Base-by-base conservation (phyloP, 345 rosid genomes). In the Arabis hirsuta region DNA sequence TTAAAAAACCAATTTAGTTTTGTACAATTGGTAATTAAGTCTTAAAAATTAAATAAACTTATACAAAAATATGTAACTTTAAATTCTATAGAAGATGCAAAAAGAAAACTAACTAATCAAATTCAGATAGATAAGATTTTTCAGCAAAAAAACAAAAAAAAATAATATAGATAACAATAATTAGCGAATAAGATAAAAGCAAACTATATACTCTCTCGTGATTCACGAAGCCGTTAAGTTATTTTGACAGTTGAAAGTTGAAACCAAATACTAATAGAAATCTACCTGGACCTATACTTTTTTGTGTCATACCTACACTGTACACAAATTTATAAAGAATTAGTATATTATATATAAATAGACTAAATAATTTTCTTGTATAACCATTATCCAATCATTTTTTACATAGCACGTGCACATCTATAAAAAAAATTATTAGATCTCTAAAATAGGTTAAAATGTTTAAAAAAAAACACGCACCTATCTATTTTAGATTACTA, bases 401-500 rank as follows among this genome's bases (percentile, higher is more conserved):
- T 36, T 36, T 10, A 10, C n/a, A 11, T 24, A 10, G 31, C 55
- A 10, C 31, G 22, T 11, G 29, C 16, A 45, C 7, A 16, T 16
- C 7, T 10, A 11, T 10, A 22, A 46, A 48, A 46, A 48, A 9
- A 22, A 2, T 22, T 1, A 54, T 3, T 13, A 54, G 11, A 54
- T n/a, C 11, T 54, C 11, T 29, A 31, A 4, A 54, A 54, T 54
- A 29, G 39, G 39, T 54, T 27, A 29, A n/a, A 27, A 27, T 6
- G 3, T 19, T 29, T 56, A 57, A 57, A 11, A 57, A 36, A 38
- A 6, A 32, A 32, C 43, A 32, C n/a, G 12, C 16, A 9, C 41
- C 58, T 29, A 50, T 54, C n/a, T 26, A 13, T 12, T 54, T 54
- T 54, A 29, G 58, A 29, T 54, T 12, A 19, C 59, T 27, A 36